Evolutionary conservation across 495 filamentous ascomycete species (phyloP), one percentile per base, ranked within the genome.

Genomic region (Aspergillus olivimuriae): DNA sequence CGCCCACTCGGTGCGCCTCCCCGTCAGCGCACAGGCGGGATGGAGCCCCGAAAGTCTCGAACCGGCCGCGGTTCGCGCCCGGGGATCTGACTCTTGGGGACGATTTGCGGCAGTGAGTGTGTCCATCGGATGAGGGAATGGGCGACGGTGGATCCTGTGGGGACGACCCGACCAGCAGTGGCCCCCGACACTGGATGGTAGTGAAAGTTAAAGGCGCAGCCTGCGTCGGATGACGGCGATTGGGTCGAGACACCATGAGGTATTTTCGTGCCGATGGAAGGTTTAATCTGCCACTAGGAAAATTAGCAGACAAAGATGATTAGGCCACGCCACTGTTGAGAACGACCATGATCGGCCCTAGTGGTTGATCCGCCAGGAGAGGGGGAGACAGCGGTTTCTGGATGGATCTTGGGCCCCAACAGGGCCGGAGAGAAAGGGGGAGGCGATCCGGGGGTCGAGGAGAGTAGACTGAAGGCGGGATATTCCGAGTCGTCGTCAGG

Each of bases 231-330:
- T 16, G 16, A 34, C 15, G 33, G 14, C 40, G 28, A 43, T 43
- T 43, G 40, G 40, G 26, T 20, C 17, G 30, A 32, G 23, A 32
- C 8, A 15, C 16, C 11, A 43, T 43, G 40, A 43, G 40, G 40
- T 43, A 43, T 43, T 46, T 46, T 39, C 24, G 28, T 45, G 18
- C 23, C 28, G 30, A 23, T 21, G 16, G 34, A 43, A 43, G 40
- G 40, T 34, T 43, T 33, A 31, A 22, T 43, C 45, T 41, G 32
- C 23, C 22, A 43, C 44, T 40, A 47, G 19, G 19, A 30, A 16
- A 34, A 15, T 34, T 34, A 34, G 33, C 21, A 20, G 43, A 21
- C n/a, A 20, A 17, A 34, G 16, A 22, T 43, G 40, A n/a, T n/a
- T n/a, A n/a, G n/a, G n/a, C n/a, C n/a, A n/a, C 40, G 33, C 40